These are phyloP conservation scores for Macadamia tetraphylla DNA, from an alignment of 164 flowering plant species.

Conservation along the genomic window DNA sequence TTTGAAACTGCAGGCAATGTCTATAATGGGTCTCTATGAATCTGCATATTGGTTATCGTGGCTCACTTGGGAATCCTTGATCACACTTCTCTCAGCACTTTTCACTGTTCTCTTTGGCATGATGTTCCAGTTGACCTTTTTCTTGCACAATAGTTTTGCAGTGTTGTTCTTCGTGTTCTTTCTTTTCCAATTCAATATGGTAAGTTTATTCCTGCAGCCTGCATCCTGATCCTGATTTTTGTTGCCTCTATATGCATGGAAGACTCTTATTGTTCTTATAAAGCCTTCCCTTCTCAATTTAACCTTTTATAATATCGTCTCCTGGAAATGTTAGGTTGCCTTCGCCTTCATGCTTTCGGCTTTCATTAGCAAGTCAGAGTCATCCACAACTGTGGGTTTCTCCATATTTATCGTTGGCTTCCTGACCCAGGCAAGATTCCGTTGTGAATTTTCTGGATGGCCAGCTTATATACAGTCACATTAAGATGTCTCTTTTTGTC, in stretches of 20 bases:
- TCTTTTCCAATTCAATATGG: slow-evolving; percentile 94
- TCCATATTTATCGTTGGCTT: slow-evolving; percentile 75
- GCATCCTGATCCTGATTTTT: neutral
- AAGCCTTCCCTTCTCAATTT: neutral
- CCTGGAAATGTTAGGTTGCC: slow-evolving; percentile 45
- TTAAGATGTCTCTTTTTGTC: slow-evolving; percentile 10
- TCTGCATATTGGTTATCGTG: slow-evolving; percentile 96
- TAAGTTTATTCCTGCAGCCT: slow-evolving; percentile 22
- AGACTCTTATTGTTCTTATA: neutral
- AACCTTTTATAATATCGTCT: neutral
- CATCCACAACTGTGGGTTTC: slow-evolving; percentile 80
- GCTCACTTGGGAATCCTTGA: slow-evolving; percentile 82
- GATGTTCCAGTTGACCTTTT: slow-evolving; percentile 90
- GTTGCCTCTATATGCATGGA: neutral
- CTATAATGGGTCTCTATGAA: slow-evolving; percentile 93
- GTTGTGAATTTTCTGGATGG: neutral
- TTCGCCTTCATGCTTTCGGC: slow-evolving; percentile 84
- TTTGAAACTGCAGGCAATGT: slow-evolving; percentile 65
- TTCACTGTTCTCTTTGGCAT: slow-evolving; percentile 79
- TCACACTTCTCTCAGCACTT: slow-evolving; percentile 61
- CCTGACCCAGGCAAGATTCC: slow-evolving; percentile 61
- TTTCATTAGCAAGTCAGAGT: slow-evolving; percentile 80
- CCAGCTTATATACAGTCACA: slow-evolving; percentile 3
- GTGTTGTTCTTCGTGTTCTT: slow-evolving; percentile 76
- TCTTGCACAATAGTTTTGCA: slow-evolving; percentile 75